Percentiles rank a stretch among this genome's conserved stretches.
phyloP scores from a whole-genome alignment of 306 rosid genomes.

The Leucaena leucocephala region DNA sequence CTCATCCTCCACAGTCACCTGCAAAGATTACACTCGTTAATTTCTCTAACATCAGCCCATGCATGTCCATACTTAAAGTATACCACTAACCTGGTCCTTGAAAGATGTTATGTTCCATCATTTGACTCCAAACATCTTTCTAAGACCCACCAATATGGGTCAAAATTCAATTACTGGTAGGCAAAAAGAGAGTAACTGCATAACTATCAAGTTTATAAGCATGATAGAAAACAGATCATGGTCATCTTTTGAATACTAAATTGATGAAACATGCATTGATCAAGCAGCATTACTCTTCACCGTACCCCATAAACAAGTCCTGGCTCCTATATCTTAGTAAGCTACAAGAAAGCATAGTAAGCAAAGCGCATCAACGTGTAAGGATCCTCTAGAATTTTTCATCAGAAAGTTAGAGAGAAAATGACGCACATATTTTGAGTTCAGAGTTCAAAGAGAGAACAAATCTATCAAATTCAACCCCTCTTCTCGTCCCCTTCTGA shows the following conservation, averaged over 20 bases:
- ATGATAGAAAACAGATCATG: background rate
- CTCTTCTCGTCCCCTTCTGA: background rate
- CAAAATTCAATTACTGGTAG: background rate
- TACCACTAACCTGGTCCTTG: no score
- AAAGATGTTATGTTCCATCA: no score
- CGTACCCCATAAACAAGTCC: background rate
- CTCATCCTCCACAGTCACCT: conserved; percentile 59
- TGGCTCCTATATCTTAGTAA: background rate
- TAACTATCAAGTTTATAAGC: background rate
- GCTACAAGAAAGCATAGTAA: background rate
- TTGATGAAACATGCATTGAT: background rate
- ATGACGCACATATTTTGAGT: background rate
- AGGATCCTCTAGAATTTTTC: background rate
- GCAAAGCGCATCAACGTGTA: background rate
- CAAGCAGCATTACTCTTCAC: background rate
- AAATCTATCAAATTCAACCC: background rate
- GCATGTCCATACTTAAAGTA: background rate
- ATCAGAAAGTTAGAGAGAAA: background rate
- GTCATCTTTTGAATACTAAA: no score
- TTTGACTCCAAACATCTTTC: no score
- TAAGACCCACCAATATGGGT: background rate
- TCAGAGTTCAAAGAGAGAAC: background rate
- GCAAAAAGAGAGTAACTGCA: background rate
- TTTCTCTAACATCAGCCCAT: background rate
- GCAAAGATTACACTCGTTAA: background rate